Conservation (phyloP, 2,329 filamentous ascomycete species). For the Curvularia verruculosa region DNA sequence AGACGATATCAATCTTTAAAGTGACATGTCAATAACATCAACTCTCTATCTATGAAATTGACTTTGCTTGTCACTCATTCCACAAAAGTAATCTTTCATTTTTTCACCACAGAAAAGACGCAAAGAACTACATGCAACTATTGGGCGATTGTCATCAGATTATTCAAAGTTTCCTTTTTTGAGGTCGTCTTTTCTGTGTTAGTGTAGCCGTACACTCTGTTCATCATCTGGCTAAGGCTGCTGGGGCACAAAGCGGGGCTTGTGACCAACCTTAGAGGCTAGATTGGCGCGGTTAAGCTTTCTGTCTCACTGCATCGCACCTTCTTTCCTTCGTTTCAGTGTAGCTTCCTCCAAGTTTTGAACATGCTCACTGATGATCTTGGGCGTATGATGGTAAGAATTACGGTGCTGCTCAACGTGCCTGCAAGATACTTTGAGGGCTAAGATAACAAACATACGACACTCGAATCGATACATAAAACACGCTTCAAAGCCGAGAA, state of each 20-base stretch:
- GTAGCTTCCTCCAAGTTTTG: too few species aligned
- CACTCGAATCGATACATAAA: neutral
- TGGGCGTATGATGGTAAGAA: neutral
- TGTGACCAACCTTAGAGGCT: neutral
- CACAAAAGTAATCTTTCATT: too few species aligned
- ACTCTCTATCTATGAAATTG: too few species aligned
- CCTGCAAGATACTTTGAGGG: neutral
- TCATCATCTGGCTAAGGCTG: neutral
- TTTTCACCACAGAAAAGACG: too few species aligned
- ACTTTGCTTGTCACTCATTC: too few species aligned
- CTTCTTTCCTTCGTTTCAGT: neutral
- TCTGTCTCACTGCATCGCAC: neutral
- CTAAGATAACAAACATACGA: too few species aligned
- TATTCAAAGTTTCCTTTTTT: too few species aligned
- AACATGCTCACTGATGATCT: too few species aligned
- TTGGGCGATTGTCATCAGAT: too few species aligned
- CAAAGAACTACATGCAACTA: too few species aligned
- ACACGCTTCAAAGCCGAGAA: neutral
- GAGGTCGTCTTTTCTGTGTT: neutral
- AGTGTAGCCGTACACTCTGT: neutral
- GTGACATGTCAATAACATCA: neutral
- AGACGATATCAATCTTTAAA: neutral
- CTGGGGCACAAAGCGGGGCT: neutral
- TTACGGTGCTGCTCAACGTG: neutral
- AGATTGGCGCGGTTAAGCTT: neutral